phyloP scores from a whole-genome alignment of 768 basidiomycete genomes.

The Xerocomus potaroensis region DNA sequence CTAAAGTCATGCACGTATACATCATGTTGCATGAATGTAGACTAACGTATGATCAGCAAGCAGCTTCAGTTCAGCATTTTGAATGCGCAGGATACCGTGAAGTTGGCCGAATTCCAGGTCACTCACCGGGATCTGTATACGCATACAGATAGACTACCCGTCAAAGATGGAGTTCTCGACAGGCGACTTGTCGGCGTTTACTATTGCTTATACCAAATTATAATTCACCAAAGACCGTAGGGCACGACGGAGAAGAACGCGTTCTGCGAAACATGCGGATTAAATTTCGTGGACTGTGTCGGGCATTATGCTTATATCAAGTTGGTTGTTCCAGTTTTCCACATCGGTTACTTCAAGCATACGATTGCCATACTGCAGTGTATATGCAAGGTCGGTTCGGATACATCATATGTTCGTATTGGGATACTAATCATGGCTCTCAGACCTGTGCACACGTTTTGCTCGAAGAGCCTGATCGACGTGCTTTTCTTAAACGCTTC shows the following conservation, averaged over 20 bases:
- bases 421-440: conserved; percentile 2
- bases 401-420: background rate
- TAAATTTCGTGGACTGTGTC: conserved; percentile 89
- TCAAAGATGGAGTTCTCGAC: conserved; percentile 90
- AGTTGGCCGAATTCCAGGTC: conserved; percentile 94
- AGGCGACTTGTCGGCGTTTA: conserved; percentile 66
- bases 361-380: conserved; percentile 90
- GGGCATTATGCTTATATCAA: conserved; percentile 99
- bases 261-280: conserved; percentile 93
- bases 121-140: conserved; percentile 91
- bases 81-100: conserved; percentile 92
- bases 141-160: conserved; percentile 74
- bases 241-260: conserved; percentile 92
- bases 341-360: conserved; percentile 98
- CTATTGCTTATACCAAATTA: background rate
- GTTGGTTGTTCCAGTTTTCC: conserved; percentile 93
- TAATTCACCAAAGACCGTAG: conserved; percentile 36
- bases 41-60: conserved; percentile 53
- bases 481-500: conserved; percentile 83
- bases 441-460: conserved; percentile 91
- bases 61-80: conserved; percentile 94
- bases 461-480: conserved; percentile 81
- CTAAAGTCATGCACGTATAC: conserved; percentile 71
- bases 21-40: background rate
- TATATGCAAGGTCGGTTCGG: conserved; percentile 79